A percentile compares a stretch with the other conserved stretches of the same genome.
Evolutionary conservation across 1,284 basidiomycete species (phyloP).

Genomic region (Ceratobasidium papillatum): DNA sequence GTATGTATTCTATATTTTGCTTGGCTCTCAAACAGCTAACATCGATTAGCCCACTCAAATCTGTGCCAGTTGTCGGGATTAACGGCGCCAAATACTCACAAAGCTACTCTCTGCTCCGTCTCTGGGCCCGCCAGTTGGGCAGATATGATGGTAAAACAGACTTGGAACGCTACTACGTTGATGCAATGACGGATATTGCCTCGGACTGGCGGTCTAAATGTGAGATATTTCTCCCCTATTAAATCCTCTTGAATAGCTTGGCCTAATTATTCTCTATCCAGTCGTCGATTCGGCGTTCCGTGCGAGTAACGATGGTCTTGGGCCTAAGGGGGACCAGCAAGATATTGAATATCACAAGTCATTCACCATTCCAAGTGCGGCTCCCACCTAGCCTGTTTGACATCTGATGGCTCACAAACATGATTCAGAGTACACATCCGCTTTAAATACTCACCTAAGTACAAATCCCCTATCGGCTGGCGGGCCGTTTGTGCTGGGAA

Average conservation of each 20-base stretch:
- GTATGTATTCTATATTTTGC: too few relatives aligned
- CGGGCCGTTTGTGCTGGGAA: constrained; percentile 28
- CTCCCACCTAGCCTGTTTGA: background rate
- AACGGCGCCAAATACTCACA: constrained; percentile 14
- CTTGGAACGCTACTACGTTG: constrained; percentile 34
- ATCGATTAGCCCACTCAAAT: constrained; percentile 16
- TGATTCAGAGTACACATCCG: constrained; percentile 20
- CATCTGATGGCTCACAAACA: background rate
- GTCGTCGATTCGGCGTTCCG: constrained; percentile 29
- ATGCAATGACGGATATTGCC: constrained; percentile 35
- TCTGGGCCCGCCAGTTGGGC: constrained; percentile 30
- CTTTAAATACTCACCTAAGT: constrained; percentile 33
- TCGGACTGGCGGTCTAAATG: constrained; percentile 35
- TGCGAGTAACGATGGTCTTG: background rate
- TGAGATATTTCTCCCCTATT: background rate
- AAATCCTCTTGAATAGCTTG: background rate
- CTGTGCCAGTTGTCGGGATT: constrained; percentile 27
- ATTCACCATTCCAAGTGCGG: constrained; percentile 22
- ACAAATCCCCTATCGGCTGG: constrained; percentile 34
- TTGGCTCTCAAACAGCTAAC: background rate
- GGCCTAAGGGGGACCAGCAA: background rate
- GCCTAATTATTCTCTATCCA: background rate
- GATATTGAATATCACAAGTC: constrained; percentile 33
- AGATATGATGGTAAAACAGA: constrained; percentile 33
- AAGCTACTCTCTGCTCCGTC: constrained; percentile 27